phyloP scores from a whole-genome alignment of 1,284 basidiomycete species.

The Apiotrichum porosum region DNA sequence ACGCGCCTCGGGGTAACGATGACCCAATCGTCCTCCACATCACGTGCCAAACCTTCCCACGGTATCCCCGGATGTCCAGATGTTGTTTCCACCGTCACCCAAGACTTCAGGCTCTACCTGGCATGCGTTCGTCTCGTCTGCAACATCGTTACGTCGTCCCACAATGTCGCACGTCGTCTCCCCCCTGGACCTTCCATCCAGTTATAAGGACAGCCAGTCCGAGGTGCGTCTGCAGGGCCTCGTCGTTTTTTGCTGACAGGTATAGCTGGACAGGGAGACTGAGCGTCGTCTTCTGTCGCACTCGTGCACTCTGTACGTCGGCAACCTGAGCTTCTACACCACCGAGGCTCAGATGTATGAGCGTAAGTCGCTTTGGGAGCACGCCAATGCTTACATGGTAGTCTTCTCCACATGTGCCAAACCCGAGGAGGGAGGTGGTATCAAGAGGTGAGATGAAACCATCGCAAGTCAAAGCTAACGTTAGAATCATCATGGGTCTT shows the following conservation, averaged over 20 bases:
- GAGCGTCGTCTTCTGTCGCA: slow-evolving; percentile 52
- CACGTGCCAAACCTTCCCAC: slow-evolving; percentile 5
- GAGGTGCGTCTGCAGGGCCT: slow-evolving; percentile 49
- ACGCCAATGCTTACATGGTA: slow-evolving; percentile 9
- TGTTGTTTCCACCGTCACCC: background rate
- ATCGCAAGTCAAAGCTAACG: background rate
- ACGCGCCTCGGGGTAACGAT: background rate
- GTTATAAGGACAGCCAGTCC: slow-evolving; percentile 86
- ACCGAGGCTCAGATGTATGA: slow-evolving; percentile 99
- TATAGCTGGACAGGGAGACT: slow-evolving; percentile 46
- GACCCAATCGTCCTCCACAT: too few relatives aligned
- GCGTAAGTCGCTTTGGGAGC: slow-evolving; percentile 37
- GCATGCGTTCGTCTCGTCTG: too few relatives aligned
- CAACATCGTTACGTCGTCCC: too few relatives aligned
- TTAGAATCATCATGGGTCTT: slow-evolving; percentile 91
- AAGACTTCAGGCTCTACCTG: too few relatives aligned
- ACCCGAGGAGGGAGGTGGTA: slow-evolving; percentile 85
- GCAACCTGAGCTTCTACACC: slow-evolving; percentile 95
- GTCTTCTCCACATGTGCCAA: slow-evolving; percentile 88
- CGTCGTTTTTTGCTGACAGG: too few relatives aligned
- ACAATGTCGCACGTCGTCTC: slow-evolving; percentile 81
- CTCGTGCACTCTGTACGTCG: slow-evolving; percentile 67
- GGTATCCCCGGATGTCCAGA: background rate
- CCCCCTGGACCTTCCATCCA: slow-evolving; percentile 84
- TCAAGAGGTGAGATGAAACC: slow-evolving; percentile 65